Conservation (phyloP, 495 filamentous ascomycete species). For the Talaromyces ruber region DNA sequence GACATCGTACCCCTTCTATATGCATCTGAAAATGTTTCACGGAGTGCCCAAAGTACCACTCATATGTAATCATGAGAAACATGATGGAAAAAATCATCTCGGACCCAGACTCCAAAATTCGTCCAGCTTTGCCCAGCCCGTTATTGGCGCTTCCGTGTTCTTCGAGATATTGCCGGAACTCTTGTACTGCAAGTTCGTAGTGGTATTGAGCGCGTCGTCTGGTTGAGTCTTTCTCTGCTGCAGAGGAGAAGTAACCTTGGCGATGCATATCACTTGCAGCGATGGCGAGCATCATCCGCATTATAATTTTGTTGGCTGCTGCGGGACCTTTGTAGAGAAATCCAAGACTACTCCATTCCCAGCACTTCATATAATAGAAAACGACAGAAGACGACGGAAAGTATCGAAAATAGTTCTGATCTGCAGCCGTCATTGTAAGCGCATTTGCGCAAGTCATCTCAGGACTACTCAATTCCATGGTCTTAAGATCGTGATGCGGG, state of each 20-base stretch:
- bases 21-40: slow-evolving; percentile 34
- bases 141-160: neutral
- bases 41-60: slow-evolving; percentile 35
- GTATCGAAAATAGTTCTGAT: slow-evolving; percentile 32
- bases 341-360: slow-evolving; percentile 32
- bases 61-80: slow-evolving; percentile 34
- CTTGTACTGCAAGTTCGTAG: slow-evolving; percentile 32
- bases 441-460: slow-evolving; percentile 28
- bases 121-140: slow-evolving; percentile 18
- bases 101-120: slow-evolving; percentile 21
- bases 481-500: neutral
- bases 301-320: slow-evolving; percentile 29
- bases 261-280: slow-evolving; percentile 35
- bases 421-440: slow-evolving; percentile 24
- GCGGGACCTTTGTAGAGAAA: slow-evolving; percentile 33
- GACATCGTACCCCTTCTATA: slow-evolving; percentile 30
- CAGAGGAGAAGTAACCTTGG: slow-evolving; percentile 19
- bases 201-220: slow-evolving; percentile 32
- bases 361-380: slow-evolving; percentile 35
- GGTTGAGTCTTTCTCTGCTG: slow-evolving; percentile 24
- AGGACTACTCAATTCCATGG: neutral
- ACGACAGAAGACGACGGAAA: slow-evolving; percentile 34
- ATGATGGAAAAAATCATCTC: slow-evolving; percentile 34
- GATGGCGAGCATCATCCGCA: slow-evolving; percentile 35
- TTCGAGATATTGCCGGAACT: slow-evolving; percentile 29